Evolutionary conservation across 768 basidiomycete genomes (phyloP), one percentile per base, ranked within the genome.

Genomic region (Lentinula detonsa): DNA sequence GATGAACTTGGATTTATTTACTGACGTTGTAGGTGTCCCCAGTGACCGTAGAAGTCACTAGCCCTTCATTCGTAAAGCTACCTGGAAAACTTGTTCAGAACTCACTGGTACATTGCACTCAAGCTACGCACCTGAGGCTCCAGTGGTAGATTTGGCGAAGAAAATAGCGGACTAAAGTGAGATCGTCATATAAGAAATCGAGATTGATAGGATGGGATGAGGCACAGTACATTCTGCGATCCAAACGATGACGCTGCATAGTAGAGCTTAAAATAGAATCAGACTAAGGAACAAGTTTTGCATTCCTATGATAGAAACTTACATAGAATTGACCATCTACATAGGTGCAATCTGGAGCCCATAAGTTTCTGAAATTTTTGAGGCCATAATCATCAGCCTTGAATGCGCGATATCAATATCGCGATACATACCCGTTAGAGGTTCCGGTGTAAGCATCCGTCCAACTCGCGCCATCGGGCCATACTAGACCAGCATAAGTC

Each of bases 191-290:
- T 40, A 37, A n/a, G 51, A n/a, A 9, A 11, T 21, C 40, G 61
- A 54, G 16, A 28, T 28, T 4, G 5, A 16, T 21, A 10, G 53
- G 53, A 42, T 31, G 21, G 42, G 50, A 48, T 51, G 34, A 5
- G 28, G 28, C 28, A 28, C 28, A 28, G n/a, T n/a, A 77, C 78
- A 9, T 79, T 79, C 65, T 81, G 78, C 0, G 79, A 81, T n/a
- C 82, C 83, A 65, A 83, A 83, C 55, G 74, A 78, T 1, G 82
- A 83, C 0, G 83, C 82, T 1, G 82, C 69, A 64, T 83, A 84
- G 69, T 82, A 84, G 4, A 83, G 70, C 82, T 83, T 7, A 18
- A 64, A 23, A 18, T 33, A 40, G 23, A 23, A n/a, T 63, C 35
- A 59, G 59, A 46, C 28, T 9, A 46, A 61, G n/a, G 15, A n/a